Base-by-base conservation (phyloP, 805 yeast species). In the Sugiyamaella chiloensis region DNA sequence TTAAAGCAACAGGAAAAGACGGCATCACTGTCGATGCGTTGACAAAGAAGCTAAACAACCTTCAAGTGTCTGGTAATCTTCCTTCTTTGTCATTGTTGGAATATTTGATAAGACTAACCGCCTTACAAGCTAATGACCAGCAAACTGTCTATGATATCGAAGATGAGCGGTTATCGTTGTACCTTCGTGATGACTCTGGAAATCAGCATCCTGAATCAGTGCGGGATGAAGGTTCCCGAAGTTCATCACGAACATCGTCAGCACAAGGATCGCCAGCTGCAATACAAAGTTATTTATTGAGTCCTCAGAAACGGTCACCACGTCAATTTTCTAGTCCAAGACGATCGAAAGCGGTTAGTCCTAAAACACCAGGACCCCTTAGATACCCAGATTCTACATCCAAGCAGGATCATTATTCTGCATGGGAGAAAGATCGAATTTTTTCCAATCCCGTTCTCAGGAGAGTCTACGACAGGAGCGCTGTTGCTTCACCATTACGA, bases 141-240 rank as follows among this genome's bases (percentile, higher is more conserved):
- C 66, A 61, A 21, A 70, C 81, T 1, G 63, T 83, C 2, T 58
- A 78, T 6, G 67, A 76, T 5, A 75, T 80, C 7, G 73, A 75
- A n/a, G 93, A 86, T 59, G 91, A 85, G 60, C 72, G 83, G 27
- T 65, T 85, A 8, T 64, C 80, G 2, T 57, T 81, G 1, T 85
- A 82, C 53, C 64, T 85, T 16, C 72, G 76, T 40, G 87, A 85
- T 54, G 87, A 82, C 49, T 66, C 52, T 24, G 46, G 45, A 20
- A 37, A 23, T 16, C 40, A 42, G 23, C 8, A 24, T 16, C n/a
- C n/a, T 23, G 32, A 7, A 17, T n/a, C 16, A n/a, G 23, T 34
- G 11, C 5, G 3, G 35, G 32, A 23, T 26, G 30, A 31, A 24
- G 32, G 44, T 23, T 30, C 24, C 45, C 5, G 7, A 19, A 16